Evolutionary conservation across 1,139 yeast species (phyloP), one percentile per base, ranked within the genome.

Genomic region (Pichia inconspicua): DNA sequence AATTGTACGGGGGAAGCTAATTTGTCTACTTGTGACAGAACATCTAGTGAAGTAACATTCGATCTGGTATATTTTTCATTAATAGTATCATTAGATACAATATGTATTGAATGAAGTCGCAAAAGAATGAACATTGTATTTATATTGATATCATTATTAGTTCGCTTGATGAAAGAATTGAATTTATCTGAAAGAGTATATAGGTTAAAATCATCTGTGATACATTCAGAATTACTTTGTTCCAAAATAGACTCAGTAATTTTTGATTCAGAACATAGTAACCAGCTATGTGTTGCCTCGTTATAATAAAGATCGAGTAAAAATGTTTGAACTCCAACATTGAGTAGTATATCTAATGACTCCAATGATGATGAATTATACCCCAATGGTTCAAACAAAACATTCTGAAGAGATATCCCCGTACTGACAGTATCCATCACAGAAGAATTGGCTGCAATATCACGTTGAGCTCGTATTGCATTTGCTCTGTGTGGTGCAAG

Each of bases 261-360:
- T 25, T 32, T 40, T 11, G 40, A 38, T 28, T 39, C 41, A 0
- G 92, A 92, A 59, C 95, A 85, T n/a, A 85, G 60, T 57, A 82
- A 86, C 82, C 95, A 82, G 50, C 65, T 67, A 40, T 61, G 55
- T 9, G 69, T 66, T 31, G 64, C 63, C 49, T 76, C 75, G 60
- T 80, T 80, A 77, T 84, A 82, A 64, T 82, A 86, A 17, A 86
- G 57, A 60, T 88, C 94, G 12, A 88, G 48, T 50, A 74, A 67
- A 27, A 83, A 60, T 0, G 75, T 65, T 51, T 75, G 75, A 11
- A 76, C 69, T 0, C 92, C 92, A 2, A 67, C 64, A 41, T 66
- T 63, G 42, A 87, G 59, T 15, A 81, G 52, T 5, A 63, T 55
- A 5, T 56, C 48, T 3, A 84, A 55, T 5, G 63, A 58, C 1